Evolutionary conservation across 2,329 filamentous ascomycete genomes (phyloP), one percentile per base, ranked within the genome.

Genomic region (Ophiocordyceps camponoti-leonardi): DNA sequence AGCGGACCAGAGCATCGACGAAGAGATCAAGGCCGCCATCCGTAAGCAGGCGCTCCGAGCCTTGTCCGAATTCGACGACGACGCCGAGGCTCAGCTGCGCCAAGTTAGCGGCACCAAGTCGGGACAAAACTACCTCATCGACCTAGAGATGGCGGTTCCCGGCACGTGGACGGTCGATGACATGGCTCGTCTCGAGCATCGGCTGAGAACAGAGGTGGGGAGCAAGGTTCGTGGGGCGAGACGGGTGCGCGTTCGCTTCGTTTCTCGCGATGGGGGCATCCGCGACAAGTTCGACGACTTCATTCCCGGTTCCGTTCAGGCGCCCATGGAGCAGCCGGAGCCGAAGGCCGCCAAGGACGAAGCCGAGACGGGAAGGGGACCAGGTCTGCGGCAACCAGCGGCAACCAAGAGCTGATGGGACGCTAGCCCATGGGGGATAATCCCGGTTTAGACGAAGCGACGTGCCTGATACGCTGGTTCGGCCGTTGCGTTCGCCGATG

Each of bases 71-170:
- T 61, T 44, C 66, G 73, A 44, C 68, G 75, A 44, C 11, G 75
- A 43, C 66, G 23, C 74, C 43, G 65, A 79, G 46, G 72, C 87
- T 10, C 77, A 85, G 56, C 66, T 95, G 42, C 75, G 82, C 41
- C 82, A 85, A 41, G 75, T 96, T 3, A 83, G 86, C 51, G 92
- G 92, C 46, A 75, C 94, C 64, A 98, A 98, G 66, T 92, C 86
- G 4, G 92, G 92, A 28, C 92, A 95, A 62, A 98, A 95, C 66
- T 95, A 93, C 60, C 71, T 96, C 28, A 80, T 96, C 54, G 92
- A 96, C 54, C 62, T 98, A 8, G 88, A 94, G 61, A 65, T 96
- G 49, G 83, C 77, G 2, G 84, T 93, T 16, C 86, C 90, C 0
- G 74, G 72, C 20, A 67, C 68, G 31, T 94, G 84, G 83, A 83